phyloP scores from a whole-genome alignment of 208 protist species.

The Borovskyia barvae region DNA sequence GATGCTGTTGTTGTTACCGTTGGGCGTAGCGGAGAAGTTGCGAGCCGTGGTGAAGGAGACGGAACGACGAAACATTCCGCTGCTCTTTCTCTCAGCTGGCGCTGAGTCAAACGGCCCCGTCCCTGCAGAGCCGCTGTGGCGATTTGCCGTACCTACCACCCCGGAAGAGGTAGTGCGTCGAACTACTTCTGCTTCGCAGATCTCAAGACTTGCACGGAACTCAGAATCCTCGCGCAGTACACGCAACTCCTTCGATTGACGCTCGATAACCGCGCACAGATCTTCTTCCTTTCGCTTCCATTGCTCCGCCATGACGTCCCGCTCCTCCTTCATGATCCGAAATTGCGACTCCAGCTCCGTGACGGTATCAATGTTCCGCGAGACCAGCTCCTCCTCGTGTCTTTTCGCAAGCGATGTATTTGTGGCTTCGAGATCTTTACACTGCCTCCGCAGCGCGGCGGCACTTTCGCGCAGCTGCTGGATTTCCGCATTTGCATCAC shows the following conservation, averaged over 20 bases:
- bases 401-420: not conserved
- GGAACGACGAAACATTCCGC: too few relatives aligned
- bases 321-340: conserved; percentile 21
- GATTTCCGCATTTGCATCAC: not conserved
- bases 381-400: conserved; percentile 5
- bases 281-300: conserved; percentile 23
- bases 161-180: not conserved
- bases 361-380: conserved; percentile 17
- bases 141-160: not conserved
- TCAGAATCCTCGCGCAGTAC: conserved; percentile 51
- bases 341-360: conserved; percentile 26
- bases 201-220: conserved; percentile 46
- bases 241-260: conserved; percentile 19
- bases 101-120: too few relatives aligned
- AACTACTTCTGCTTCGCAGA: conserved; percentile 23
- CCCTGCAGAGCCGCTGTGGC: too few relatives aligned
- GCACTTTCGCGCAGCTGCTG: not conserved
- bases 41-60: too few relatives aligned
- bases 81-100: too few relatives aligned
- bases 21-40: too few relatives aligned
- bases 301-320: conserved; percentile 1
- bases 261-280: conserved; percentile 13
- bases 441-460: not conserved
- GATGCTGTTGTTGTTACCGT: too few relatives aligned
- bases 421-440: not conserved